A percentile compares a stretch with the other conserved stretches of the same genome.
Evolutionary conservation across 148 eudicot genomes (phyloP).

Genomic region (Arctostaphylos glauca): DNA sequence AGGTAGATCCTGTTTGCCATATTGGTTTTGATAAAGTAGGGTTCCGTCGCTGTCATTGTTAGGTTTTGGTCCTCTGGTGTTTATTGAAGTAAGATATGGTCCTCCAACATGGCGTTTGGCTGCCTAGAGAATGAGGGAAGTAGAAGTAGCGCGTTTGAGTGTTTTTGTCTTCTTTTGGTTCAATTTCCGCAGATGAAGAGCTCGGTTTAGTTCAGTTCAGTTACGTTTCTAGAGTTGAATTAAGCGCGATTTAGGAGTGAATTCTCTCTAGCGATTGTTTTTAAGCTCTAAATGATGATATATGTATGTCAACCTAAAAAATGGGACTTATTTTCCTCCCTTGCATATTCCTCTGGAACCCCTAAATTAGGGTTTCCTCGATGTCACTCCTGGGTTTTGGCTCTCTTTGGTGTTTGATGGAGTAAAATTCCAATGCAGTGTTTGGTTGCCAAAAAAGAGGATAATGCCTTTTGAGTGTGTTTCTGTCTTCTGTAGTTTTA

Average conservation of each 20-base stretch:
- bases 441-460: slow-evolving; percentile 2
- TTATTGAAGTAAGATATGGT: neutral
- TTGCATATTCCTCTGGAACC: slow-evolving; percentile 5
- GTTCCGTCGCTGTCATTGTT: neutral
- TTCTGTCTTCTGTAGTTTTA: neutral
- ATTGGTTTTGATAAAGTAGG: neutral
- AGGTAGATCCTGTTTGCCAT: neutral
- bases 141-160: neutral
- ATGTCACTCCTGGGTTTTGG: neutral
- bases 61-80: neutral
- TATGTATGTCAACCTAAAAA: neutral
- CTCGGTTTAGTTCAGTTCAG: neutral
- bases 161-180: neutral
- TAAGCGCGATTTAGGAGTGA: neutral
- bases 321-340: neutral
- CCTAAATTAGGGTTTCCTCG: neutral
- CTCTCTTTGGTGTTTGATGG: neutral
- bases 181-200: neutral
- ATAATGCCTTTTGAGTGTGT: neutral
- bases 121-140: neutral
- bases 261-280: neutral
- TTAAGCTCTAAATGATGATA: neutral
- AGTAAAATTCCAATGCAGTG: too few relatives aligned
- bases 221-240: neutral
- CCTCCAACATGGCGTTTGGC: neutral